These are phyloP conservation scores for Hyaloraphidium curvatum DNA, from an alignment of 192 early-diverging fungal species.

Conservation along the genomic window DNA sequence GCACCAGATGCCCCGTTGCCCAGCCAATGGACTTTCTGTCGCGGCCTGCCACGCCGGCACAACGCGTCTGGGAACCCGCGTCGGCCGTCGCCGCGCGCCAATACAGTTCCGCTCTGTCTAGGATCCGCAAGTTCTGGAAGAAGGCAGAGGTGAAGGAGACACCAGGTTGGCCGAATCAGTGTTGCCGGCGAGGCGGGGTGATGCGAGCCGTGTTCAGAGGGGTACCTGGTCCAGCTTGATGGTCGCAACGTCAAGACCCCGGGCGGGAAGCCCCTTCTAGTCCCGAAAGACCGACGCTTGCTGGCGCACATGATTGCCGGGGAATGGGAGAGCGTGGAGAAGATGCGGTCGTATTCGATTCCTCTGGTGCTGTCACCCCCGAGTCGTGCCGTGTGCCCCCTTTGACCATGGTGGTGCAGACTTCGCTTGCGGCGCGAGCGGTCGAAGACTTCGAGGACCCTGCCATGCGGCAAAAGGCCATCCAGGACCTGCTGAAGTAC, in stretches of 20 bases:
- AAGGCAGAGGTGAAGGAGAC: background rate
- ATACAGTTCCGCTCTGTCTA: too few species aligned
- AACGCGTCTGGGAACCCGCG: too few species aligned
- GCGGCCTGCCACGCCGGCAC: too few species aligned
- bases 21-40: too few species aligned
- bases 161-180: background rate
- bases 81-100: too few species aligned
- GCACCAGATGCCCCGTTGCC: too few species aligned
- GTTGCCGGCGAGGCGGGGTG: background rate
- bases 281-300: constrained; percentile 31
- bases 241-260: constrained; percentile 68
- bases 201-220: constrained; percentile 9
- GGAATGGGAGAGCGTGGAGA: constrained; percentile 83
- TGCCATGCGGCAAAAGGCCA: constrained; percentile 38
- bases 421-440: constrained; percentile 69
- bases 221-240: constrained; percentile 45
- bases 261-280: constrained; percentile 37
- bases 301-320: constrained; percentile 69
- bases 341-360: constrained; percentile 65
- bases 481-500: constrained; percentile 58
- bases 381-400: background rate
- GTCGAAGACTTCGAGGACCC: constrained; percentile 50
- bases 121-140: constrained; percentile 3
- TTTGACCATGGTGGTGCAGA: constrained; percentile 22
- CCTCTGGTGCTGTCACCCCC: constrained; percentile 42